Base-by-base conservation (phyloP, 176 grass and related monocot species). In the Zoysia japonica region DNA sequence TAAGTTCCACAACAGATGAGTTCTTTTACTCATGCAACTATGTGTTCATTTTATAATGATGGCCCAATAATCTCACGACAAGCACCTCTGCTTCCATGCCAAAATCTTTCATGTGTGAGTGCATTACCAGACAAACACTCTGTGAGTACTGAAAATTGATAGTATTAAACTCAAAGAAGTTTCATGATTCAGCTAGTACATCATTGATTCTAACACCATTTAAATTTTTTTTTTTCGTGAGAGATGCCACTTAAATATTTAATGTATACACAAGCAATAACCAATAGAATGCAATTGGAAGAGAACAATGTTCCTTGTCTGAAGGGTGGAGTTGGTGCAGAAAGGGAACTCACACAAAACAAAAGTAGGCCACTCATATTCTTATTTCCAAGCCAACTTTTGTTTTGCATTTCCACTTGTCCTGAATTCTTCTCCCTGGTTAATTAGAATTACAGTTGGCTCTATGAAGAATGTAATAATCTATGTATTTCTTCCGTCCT, bases 261-360 rank as follows among this genome's bases (percentile, higher is more conserved):
- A 83, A 76, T 6, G 72, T 9, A 44, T 68, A 19, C 45, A 62
- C 5, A 38, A 13, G 44, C 61, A 16, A 46, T 20, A 53, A 68
- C 79, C 84, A 86, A 83, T 79, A 70, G 70, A 51, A 35, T 74
- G 61, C 45, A 88, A 84, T 70, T 75, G 51, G 55, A 67, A 48
- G 61, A 17, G 16, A 81, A 47, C 67, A 77, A 85, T 75, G 52
- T 4, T 70, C 14, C 65, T 90, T 87, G 74, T 83, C 74, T 65
- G 50, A 49, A 76, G 56, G 66, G 2, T 65, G 65, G 48, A 82
- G 40, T 20, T 82, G 56, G 63, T 70, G 78, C 78, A 76, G 63
- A 81, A 86, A 76, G 64, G 13, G 53, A 16, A 71, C 56, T 77
- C 74, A 71, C 47, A 64, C 7, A 77, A 54, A 87, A 82, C 72